Conservation (phyloP, 2,329 filamentous ascomycete genomes). For the Lizonia empirigonia region DNA sequence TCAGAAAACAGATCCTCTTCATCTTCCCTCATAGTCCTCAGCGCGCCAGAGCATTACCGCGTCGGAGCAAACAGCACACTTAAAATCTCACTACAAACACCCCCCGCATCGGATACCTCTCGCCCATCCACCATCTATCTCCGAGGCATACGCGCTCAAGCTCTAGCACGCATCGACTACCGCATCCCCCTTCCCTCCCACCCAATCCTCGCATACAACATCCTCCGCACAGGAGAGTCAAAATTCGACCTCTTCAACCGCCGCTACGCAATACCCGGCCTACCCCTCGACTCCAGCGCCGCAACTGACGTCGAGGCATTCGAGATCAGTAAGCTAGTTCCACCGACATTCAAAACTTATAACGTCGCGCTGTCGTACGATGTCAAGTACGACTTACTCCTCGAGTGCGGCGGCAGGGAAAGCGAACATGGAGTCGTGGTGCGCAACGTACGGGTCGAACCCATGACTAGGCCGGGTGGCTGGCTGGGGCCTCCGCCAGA, state of each 20-base stretch:
- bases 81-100: conserved; percentile 22
- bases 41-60: neutral
- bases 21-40: neutral
- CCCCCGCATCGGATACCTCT: conserved; percentile 2
- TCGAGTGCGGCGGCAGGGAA: conserved; percentile 28
- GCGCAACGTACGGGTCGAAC: conserved; percentile 21
- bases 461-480: conserved; percentile 25
- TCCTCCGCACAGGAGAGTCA: conserved; percentile 1
- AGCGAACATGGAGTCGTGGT: conserved; percentile 25
- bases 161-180: conserved; percentile 18
- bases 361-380: conserved; percentile 23
- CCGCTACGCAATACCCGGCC: conserved; percentile 26
- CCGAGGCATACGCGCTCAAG: conserved; percentile 29
- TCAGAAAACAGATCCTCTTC: too few species aligned
- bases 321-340: conserved; percentile 22
- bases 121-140: conserved; percentile 23
- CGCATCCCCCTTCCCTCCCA: conserved; percentile 15
- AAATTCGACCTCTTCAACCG: conserved; percentile 29
- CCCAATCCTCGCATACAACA: neutral
- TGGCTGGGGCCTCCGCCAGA: conserved; percentile 22
- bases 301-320: conserved; percentile 18
- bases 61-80: neutral
- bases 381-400: conserved; percentile 23
- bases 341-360: conserved; percentile 29
- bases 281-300: conserved; percentile 8